A percentile compares a stretch with the other conserved stretches of the same genome.
Conservation (phyloP, 2,329 filamentous ascomycete genomes). For the Dothiorella sarmentorum region DNA sequence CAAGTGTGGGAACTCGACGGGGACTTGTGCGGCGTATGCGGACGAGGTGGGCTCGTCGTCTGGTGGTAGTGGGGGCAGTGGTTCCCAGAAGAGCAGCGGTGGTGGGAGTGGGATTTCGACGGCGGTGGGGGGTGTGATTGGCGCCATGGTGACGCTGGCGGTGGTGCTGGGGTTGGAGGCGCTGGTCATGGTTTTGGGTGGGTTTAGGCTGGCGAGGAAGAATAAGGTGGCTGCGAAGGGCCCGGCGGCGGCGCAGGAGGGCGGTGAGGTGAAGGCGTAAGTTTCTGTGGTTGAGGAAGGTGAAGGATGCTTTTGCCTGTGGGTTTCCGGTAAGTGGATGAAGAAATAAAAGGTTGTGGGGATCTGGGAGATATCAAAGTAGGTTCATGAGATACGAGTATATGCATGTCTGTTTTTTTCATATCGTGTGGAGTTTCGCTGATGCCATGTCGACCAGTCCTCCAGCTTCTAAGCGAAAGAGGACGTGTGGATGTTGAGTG, state of each 20-base stretch:
- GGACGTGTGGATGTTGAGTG: no score
- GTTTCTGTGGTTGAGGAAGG: background rate
- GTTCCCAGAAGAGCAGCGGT: no score
- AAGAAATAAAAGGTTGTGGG: no score
- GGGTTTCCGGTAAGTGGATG: no score
- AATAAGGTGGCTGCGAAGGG: background rate
- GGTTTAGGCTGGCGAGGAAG: slow-evolving; percentile 19
- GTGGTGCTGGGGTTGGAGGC: slow-evolving; percentile 48
- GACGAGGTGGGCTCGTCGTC: slow-evolving; percentile 27
- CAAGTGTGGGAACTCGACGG: slow-evolving; percentile 69
- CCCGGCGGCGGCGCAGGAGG: background rate
- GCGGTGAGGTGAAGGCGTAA: background rate
- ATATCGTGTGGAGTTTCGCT: no score
- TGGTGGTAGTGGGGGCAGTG: slow-evolving; percentile 17
- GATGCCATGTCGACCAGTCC: no score
- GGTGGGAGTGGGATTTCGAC: slow-evolving; percentile 55
- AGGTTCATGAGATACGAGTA: no score
- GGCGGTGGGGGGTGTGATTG: slow-evolving; percentile 77
- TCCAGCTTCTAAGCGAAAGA: no score
- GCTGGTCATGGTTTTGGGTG: slow-evolving; percentile 19
- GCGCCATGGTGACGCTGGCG: slow-evolving; percentile 64
- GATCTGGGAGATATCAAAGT: no score
- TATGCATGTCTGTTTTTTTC: no score
- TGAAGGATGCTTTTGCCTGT: background rate
- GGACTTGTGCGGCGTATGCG: slow-evolving; percentile 56